These are phyloP conservation scores for Solanum aculeatissimum DNA, from an alignment of 305 asterid species.

Conservation along the genomic window DNA sequence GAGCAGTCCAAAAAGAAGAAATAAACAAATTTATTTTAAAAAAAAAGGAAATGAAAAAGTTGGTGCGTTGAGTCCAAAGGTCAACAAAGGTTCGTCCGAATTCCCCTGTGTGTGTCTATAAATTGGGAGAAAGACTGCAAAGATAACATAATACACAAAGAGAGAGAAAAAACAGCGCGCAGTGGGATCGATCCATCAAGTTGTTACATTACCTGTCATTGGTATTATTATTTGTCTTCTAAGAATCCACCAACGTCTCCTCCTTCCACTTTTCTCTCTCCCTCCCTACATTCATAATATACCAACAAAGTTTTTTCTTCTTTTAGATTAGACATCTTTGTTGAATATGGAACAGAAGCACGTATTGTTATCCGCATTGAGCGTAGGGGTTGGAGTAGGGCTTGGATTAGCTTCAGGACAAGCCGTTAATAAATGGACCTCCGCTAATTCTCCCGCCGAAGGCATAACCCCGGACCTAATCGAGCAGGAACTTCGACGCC, in stretches of 20 bases:
- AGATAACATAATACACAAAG: background rate
- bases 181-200: background rate
- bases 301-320: too few species aligned
- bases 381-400: slow-evolving; percentile 90
- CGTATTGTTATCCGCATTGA: slow-evolving; percentile 72
- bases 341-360: slow-evolving; percentile 54
- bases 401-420: slow-evolving; percentile 73
- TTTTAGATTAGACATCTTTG: background rate
- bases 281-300: background rate
- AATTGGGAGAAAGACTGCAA: background rate
- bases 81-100: background rate
- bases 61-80: slow-evolving; percentile 4
- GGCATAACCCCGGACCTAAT: slow-evolving; percentile 31
- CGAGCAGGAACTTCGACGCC: slow-evolving; percentile 26
- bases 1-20: background rate
- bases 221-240: background rate
- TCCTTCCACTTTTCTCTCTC: background rate
- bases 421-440: slow-evolving; percentile 61
- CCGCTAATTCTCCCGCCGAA: slow-evolving; percentile 22
- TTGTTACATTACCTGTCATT: slow-evolving; percentile 1
- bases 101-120: background rate
- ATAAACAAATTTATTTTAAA: background rate
- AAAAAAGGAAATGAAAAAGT: background rate
- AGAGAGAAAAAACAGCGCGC: background rate
- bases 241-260: background rate